phyloP scores from a whole-genome alignment of 1,139 yeast genomes.

The Candida sojae region DNA sequence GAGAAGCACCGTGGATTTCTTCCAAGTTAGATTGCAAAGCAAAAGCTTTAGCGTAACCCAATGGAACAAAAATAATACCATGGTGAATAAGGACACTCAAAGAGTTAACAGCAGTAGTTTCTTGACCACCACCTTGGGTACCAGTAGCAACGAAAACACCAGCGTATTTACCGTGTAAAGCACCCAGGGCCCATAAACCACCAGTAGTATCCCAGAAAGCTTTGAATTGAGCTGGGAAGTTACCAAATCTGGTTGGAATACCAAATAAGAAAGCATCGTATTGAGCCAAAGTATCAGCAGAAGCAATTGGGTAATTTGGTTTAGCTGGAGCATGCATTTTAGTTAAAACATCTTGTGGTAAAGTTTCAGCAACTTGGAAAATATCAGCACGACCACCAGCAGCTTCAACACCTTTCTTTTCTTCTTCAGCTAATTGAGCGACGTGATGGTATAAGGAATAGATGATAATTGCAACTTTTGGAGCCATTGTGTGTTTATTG shows the following conservation, averaged over 20 bases:
- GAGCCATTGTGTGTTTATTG: conserved; percentile 23
- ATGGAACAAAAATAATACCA: conserved; percentile 77
- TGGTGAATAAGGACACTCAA: conserved; percentile 74
- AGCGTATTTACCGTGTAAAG: conserved; percentile 72
- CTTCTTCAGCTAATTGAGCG: conserved; percentile 66
- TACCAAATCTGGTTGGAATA: conserved; percentile 83
- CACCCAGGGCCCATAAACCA: conserved; percentile 79
- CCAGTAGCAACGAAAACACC: conserved; percentile 81
- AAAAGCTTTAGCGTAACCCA: conserved; percentile 71
- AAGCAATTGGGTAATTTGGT: conserved; percentile 70
- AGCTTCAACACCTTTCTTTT: conserved; percentile 67
- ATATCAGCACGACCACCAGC: conserved; percentile 76
- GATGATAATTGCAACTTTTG: conserved; percentile 59
- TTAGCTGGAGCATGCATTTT: conserved; percentile 64
- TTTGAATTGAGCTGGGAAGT: conserved; percentile 78
- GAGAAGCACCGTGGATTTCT: conserved; percentile 80
- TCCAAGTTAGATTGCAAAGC: conserved; percentile 57
- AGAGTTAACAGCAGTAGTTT: conserved; percentile 64
- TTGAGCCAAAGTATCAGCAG: conserved; percentile 55
- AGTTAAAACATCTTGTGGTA: conserved; percentile 60
- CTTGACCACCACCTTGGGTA: conserved; percentile 85
- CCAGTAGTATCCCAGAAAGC: conserved; percentile 84
- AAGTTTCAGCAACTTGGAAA: conserved; percentile 80
- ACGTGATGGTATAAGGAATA: conserved; percentile 85
- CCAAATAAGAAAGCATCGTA: conserved; percentile 83